Base-by-base conservation (phyloP, 495 filamentous ascomycete species). In the Podospora didyma region DNA sequence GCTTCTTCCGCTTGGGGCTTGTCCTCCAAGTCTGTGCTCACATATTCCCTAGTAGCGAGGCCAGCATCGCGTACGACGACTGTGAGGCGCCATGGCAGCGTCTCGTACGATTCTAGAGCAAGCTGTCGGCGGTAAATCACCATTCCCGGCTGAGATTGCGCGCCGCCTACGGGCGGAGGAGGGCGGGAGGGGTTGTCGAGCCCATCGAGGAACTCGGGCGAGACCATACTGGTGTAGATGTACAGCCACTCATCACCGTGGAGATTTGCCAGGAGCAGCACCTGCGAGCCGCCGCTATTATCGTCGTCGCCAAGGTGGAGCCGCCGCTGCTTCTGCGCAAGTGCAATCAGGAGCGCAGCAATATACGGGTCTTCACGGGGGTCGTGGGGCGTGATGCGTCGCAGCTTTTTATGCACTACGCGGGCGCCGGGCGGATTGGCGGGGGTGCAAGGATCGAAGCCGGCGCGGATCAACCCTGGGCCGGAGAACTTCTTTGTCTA, bases 1-100 rank as follows among this genome's bases (percentile, higher is more conserved):
- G 49, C n/a, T n/a, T n/a, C 49, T 51, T 51, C 49, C 49, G 49
- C 28, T 51, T 51, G 49, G 26, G 6, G 49, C 49, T 51, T 39
- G 49, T n/a, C n/a, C n/a, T 51, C 46, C 46, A 49, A 49, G 46
- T 49, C 22, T 23, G 17, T 22, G 12, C 46, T 49, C 22, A 4
- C 7, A 49, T 49, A 49, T 23, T 49, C n/a, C 22, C 19, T n/a
- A n/a, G n/a, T 49, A 23, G 17, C 46, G 46, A 26, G 46, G 22
- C 17, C 46, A 26, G 20, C 28, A 37, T 44, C 50, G 28, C 28
- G 34, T 53, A 28, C 31, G 35, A 53, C 37, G 34, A 35, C 34
- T 35, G 34, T 14, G 34, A 35, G 34, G 34, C 34, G 34, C 34
- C 34, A 14, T 35, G 34, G 34, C 34, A 35, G 34, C 34, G 34